Percentiles rank a stretch among this genome's conserved stretches.
phyloP scores from a whole-genome alignment of 768 basidiomycete species.

The Collybia sp. region DNA sequence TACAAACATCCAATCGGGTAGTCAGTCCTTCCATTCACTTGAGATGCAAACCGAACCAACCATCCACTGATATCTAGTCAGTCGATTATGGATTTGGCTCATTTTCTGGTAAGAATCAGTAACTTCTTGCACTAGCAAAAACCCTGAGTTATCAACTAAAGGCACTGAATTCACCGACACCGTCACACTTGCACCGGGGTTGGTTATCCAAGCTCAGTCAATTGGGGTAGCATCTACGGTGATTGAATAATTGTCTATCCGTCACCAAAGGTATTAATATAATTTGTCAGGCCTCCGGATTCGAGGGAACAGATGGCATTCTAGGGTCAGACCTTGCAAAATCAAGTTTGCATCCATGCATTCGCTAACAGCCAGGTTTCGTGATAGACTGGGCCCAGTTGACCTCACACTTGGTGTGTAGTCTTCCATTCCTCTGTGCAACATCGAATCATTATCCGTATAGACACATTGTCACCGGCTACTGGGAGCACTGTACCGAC shows the following conservation, averaged over 20 bases:
- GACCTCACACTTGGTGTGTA: conserved; percentile 34
- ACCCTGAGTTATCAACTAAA: conserved; percentile 20
- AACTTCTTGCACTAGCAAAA: neutral
- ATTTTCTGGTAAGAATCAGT: conserved; percentile 36
- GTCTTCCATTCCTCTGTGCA: neutral
- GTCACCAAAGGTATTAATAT: too few species aligned
- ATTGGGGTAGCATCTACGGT: conserved; percentile 40
- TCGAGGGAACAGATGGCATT: conserved; percentile 46
- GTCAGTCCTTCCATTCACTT: conserved; percentile 17
- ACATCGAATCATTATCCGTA: neutral
- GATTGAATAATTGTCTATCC: too few species aligned
- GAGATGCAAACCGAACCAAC: neutral
- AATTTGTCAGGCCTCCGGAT: conserved; percentile 24
- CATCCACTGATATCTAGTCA: conserved; percentile 21
- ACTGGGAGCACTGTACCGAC: conserved; percentile 39
- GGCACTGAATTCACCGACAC: conserved; percentile 26
- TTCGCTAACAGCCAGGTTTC: neutral
- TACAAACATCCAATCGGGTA: conserved; percentile 23
- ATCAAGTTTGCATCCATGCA: neutral
- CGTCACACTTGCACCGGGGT: conserved; percentile 34
- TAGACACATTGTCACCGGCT: conserved; percentile 26
- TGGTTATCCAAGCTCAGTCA: conserved; percentile 41
- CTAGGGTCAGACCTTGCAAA: conserved; percentile 31
- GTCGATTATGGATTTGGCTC: conserved; percentile 52
- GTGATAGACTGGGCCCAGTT: conserved; percentile 42